A percentile compares a stretch with the other conserved stretches of the same genome.
Evolutionary conservation across 805 yeast genomes (phyloP).

Genomic region (Candida succiphila): DNA sequence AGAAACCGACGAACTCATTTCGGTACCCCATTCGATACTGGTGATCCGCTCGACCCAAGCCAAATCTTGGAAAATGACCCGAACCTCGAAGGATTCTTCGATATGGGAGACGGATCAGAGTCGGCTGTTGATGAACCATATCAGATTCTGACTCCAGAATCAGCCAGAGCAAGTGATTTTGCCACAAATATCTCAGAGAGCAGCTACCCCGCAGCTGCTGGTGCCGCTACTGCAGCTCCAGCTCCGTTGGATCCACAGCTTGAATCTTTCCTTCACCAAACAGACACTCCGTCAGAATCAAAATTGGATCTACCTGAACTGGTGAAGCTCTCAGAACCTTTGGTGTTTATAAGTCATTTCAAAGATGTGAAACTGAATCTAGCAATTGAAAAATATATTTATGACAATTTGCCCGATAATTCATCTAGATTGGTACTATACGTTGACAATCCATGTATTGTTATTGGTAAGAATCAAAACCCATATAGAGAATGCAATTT

Average conservation of each 20-base stretch:
- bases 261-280: too few relatives aligned
- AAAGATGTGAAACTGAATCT: constrained; percentile 65
- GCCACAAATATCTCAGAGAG: too few relatives aligned
- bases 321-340: constrained; percentile 15
- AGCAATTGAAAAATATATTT: constrained; percentile 75
- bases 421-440: constrained; percentile 60
- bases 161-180: too few relatives aligned
- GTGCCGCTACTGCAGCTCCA: too few relatives aligned
- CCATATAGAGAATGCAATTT: constrained; percentile 84
- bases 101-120: neutral
- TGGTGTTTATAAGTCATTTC: constrained; percentile 34
- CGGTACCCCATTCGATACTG: neutral
- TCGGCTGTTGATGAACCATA: too few relatives aligned
- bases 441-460: constrained; percentile 76
- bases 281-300: neutral
- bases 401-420: constrained; percentile 46
- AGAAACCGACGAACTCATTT: too few relatives aligned
- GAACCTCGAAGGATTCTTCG: constrained; percentile 18
- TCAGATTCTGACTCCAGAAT: too few relatives aligned
- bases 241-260: too few relatives aligned
- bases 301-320: constrained; percentile 5
- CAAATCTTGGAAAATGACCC: constrained; percentile 17
- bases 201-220: too few relatives aligned
- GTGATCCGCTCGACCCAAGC: too few relatives aligned
- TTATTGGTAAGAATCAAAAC: constrained; percentile 91